A percentile compares a stretch with the other conserved stretches of the same genome.
Evolutionary conservation across 163 green algal species (phyloP).

Genomic region (Picocystis sp.): DNA sequence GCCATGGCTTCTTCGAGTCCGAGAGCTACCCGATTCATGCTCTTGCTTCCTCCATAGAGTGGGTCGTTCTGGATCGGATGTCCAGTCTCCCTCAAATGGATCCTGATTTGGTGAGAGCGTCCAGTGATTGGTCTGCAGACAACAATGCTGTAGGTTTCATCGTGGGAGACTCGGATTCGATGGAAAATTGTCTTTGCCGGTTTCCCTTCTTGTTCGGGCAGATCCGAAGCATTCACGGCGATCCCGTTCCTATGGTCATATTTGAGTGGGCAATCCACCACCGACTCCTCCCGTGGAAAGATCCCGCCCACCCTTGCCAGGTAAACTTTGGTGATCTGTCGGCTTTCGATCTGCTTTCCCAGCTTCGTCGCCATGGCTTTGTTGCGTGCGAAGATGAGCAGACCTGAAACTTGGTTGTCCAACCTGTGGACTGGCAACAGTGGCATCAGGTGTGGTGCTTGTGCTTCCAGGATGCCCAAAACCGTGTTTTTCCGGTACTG

Average conservation of each 20-base stretch:
- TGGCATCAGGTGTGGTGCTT: conserved; percentile 13
- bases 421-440: conserved; percentile 52
- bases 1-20: neutral
- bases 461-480: conserved; percentile 45
- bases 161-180: conserved; percentile 25
- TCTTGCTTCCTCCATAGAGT: conserved; percentile 50
- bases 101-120: conserved; percentile 78
- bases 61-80: conserved; percentile 71
- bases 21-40: neutral
- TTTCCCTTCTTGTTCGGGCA: neutral
- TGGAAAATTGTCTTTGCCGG: conserved; percentile 33
- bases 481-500: conserved; percentile 91
- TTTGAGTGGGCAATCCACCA: neutral
- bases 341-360: conserved; percentile 31
- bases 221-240: neutral
- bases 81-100: conserved; percentile 51
- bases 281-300: conserved; percentile 31
- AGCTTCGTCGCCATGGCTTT: conserved; percentile 36
- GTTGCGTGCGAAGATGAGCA: conserved; percentile 62
- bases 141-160: conserved; percentile 51
- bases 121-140: conserved; percentile 59
- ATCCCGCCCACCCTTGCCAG: conserved; percentile 54
- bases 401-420: conserved; percentile 71
- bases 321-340: conserved; percentile 61
- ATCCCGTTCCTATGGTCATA: neutral